Conservation (phyloP, 805 yeast species). For the Maudiozyma serrabonitensis region DNA sequence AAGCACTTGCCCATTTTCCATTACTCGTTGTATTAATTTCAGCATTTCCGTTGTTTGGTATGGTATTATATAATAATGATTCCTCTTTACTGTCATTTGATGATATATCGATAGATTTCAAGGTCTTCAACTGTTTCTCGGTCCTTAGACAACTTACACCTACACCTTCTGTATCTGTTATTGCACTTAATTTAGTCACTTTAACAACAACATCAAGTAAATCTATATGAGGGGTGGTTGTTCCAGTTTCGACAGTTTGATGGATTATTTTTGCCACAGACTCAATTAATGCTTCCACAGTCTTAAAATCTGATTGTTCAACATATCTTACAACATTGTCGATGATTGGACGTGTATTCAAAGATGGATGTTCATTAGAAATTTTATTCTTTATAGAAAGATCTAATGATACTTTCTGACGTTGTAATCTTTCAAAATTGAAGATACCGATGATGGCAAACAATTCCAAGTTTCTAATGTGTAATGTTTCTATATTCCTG, state of each 20-base stretch:
- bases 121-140: conserved; percentile 29
- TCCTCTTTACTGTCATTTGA: conserved; percentile 4
- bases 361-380: conserved; percentile 34
- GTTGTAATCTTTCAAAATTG: conserved; percentile 75
- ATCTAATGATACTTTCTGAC: conserved; percentile 64
- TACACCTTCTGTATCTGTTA: conserved; percentile 78
- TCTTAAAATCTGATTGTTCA: conserved; percentile 74
- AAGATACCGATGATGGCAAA: conserved; percentile 87
- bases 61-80: conserved; percentile 28
- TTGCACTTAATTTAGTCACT: conserved; percentile 82
- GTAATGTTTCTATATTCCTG: conserved; percentile 15
- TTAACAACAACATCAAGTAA: conserved; percentile 31
- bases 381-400: conserved; percentile 10
- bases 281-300: conserved; percentile 85
- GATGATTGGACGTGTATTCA: conserved; percentile 28
- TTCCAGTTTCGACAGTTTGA: conserved; percentile 27
- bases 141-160: conserved; percentile 66
- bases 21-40: background rate
- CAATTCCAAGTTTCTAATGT: conserved; percentile 44
- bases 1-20: conserved; percentile 33
- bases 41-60: background rate
- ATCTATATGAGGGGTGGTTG: background rate
- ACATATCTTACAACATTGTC: conserved; percentile 47
- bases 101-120: background rate
- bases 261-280: conserved; percentile 54